Evolutionary conservation across 352 stramenopile species (phyloP), one percentile per base, ranked within the genome.

Genomic region (Peronospora destructor): DNA sequence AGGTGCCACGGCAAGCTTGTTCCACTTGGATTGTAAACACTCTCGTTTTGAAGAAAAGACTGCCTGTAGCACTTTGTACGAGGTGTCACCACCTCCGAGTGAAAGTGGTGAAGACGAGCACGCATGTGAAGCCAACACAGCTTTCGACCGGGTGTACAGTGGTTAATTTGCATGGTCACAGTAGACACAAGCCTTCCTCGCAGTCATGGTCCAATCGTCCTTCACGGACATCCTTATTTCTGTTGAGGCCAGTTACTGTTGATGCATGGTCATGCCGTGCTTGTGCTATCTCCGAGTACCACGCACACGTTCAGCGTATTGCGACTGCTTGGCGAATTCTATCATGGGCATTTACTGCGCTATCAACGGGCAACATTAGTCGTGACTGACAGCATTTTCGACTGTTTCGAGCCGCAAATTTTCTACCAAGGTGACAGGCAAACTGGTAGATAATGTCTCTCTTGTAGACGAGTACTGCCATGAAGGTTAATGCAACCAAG

Each of bases 221-320:
- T 86, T 86, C 47, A 62, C 53, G 12, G 73, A 86, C 35, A 80
- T 86, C 41, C 48, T 85, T 38, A 84, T 73, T 36, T 66, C 86
- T 16, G 86, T 88, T 30, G 74, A 73, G 3, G 63, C 74, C 9
- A 2, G 66, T 88, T 44, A 81, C 77, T 0, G 30, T 83, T 85
- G 73, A 37, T 88, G 74, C 43, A 84, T 86, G 74, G 69, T 86
- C 59, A 88, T 88, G 77, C 77, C 73, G 26, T 86, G 77, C 37
- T 48, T 86, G 26, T 86, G 77, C 61, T 86, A 85, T 49, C 54
- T 88, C n/a, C 71, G 76, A 12, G 59, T 85, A 53, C 66, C 0
- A 77, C 59, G 4, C 44, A 72, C 13, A 72, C 56, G 19, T 81
- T 79, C 23, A 32, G n/a, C 42, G 68, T 7, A 67, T 21, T 84